Percentiles rank a stretch among this genome's conserved stretches.
These are phyloP conservation scores for Colletotrichum lini DNA, from an alignment of 2,329 filamentous ascomycete genomes.

Conservation along the genomic window DNA sequence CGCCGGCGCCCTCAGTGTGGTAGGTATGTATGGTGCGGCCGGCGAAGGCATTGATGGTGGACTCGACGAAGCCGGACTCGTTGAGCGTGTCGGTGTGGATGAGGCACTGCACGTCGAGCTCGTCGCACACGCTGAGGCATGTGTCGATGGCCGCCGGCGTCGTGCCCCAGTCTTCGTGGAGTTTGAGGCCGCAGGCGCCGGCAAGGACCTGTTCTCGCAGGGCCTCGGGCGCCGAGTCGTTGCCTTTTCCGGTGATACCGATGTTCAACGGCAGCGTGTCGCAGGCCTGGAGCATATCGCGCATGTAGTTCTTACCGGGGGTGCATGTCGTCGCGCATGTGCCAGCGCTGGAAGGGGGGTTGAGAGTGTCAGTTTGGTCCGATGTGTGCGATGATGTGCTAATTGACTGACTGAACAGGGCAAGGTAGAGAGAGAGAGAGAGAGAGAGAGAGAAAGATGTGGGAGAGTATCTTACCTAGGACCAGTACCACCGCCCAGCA, in stretches of 20 bases:
- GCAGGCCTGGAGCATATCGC: constrained; percentile 90
- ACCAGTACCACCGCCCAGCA: constrained; percentile 91
- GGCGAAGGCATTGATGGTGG: constrained; percentile 88
- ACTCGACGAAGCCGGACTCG: constrained; percentile 96
- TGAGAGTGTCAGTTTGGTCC: constrained; percentile 43
- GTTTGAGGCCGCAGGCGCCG: constrained; percentile 90
- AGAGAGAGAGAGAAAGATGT: too few relatives aligned
- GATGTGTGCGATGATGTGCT: neutral
- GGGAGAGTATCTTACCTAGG: constrained; percentile 72
- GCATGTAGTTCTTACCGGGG: constrained; percentile 85
- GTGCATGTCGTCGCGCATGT: constrained; percentile 96
- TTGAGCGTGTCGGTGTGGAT: constrained; percentile 98
- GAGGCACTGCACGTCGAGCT: constrained; percentile 91
- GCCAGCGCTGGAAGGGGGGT: constrained; percentile 73
- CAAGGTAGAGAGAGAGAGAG: neutral
- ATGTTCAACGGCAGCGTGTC: constrained; percentile 88
- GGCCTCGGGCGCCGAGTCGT: constrained; percentile 80
- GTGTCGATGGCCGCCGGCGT: constrained; percentile 93
- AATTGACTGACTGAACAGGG: neutral
- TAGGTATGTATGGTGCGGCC: constrained; percentile 94
- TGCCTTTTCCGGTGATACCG: constrained; percentile 94
- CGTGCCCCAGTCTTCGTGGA: constrained; percentile 96
- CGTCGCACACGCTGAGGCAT: constrained; percentile 88
- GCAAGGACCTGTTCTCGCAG: constrained; percentile 86
- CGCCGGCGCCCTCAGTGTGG: constrained; percentile 95